Evolutionary conservation across 768 basidiomycete species (phyloP).

Genomic region (Amanita molliuscula): DNA sequence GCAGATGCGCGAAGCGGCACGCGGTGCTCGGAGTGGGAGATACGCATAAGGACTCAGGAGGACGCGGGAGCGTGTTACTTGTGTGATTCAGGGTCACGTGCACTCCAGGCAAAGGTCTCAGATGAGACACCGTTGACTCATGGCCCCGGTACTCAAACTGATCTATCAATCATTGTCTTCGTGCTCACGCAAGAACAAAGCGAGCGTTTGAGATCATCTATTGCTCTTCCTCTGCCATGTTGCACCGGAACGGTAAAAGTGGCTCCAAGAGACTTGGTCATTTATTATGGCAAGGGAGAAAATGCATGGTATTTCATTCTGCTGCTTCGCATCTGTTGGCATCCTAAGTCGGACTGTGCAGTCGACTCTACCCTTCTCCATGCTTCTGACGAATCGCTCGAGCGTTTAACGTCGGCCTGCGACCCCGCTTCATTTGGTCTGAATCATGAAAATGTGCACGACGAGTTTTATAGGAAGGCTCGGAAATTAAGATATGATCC

Average conservation of each 20-base stretch:
- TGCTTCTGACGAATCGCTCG: neutral
- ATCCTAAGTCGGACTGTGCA: neutral
- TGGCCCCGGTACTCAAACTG: neutral
- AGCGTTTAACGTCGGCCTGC: neutral
- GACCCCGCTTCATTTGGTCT: neutral
- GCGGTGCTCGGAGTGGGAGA: conserved; percentile 1
- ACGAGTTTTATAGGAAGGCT: neutral
- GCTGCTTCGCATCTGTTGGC: neutral
- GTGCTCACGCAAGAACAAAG: neutral
- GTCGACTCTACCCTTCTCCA: neutral
- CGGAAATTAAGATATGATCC: neutral
- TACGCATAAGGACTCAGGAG: neutral
- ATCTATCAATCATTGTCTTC: neutral
- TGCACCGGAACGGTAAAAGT: neutral
- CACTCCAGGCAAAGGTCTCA: too few species aligned
- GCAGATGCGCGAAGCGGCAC: neutral
- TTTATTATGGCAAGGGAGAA: neutral
- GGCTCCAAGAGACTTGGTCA: neutral
- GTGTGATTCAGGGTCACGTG: neutral
- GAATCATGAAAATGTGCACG: neutral
- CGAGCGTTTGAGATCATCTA: neutral
- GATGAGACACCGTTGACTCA: neutral
- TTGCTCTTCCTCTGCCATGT: neutral
- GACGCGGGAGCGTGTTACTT: neutral
- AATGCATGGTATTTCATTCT: neutral